A percentile compares a stretch with the other conserved stretches of the same genome.
phyloP scores from a whole-genome alignment of 2,329 filamentous ascomycete genomes.

The Capronia epimyces region DNA sequence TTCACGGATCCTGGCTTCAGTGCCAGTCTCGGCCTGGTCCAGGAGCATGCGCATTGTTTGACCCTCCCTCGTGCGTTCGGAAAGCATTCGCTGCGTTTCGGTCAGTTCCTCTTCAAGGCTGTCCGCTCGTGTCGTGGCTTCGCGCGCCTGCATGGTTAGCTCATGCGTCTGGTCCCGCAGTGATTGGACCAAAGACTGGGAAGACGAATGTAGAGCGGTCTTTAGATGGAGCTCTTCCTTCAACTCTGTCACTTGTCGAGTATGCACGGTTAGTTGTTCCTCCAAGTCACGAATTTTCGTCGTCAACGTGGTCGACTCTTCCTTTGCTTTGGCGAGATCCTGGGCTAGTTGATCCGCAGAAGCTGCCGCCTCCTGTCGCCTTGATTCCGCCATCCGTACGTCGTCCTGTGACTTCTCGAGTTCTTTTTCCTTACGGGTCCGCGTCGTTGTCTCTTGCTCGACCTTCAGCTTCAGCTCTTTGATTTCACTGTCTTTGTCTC shows the following conservation, averaged over 20 bases:
- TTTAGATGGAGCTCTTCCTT: conserved; percentile 80
- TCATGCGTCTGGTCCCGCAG: conserved; percentile 92
- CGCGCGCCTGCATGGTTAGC: conserved; percentile 84
- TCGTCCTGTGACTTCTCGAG: conserved; percentile 69
- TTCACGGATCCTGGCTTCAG: conserved; percentile 76
- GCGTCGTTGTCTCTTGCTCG: conserved; percentile 64
- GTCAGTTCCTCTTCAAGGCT: conserved; percentile 85
- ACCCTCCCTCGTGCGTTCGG: conserved; percentile 81
- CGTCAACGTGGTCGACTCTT: conserved; percentile 57
- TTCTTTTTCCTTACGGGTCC: conserved; percentile 71
- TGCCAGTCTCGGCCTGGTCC: conserved; percentile 75
- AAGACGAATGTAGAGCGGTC: conserved; percentile 75
- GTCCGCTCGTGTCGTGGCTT: conserved; percentile 74
- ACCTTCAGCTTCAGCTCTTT: conserved; percentile 73
- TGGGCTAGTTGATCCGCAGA: conserved; percentile 64
- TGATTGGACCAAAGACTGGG: conserved; percentile 78
- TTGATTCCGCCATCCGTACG: conserved; percentile 68
- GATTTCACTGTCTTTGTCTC: conserved; percentile 72
- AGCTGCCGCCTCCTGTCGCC: conserved; percentile 71
- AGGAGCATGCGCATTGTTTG: conserved; percentile 91
- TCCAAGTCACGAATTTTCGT: conserved; percentile 67
- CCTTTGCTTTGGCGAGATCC: conserved; percentile 66
- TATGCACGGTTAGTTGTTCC: conserved; percentile 63
- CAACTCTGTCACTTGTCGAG: conserved; percentile 60
- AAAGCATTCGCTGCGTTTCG: conserved; percentile 79